phyloP scores from a whole-genome alignment of 345 rosid species.

The Odontarrhena argentea region DNA sequence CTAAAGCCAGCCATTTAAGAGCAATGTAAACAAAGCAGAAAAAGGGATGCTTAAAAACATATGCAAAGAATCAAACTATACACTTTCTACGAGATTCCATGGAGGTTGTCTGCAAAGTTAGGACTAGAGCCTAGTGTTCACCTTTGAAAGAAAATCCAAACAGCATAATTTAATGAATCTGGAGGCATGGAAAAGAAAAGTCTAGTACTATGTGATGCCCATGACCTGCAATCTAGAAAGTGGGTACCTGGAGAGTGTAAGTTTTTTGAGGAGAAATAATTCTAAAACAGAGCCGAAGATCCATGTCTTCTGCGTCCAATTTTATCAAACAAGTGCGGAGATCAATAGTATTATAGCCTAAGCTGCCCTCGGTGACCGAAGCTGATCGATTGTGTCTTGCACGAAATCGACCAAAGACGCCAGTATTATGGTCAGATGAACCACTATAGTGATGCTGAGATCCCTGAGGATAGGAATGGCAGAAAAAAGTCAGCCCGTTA shows the following conservation, averaged over 20 bases:
- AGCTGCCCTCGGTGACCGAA: constrained; percentile 52
- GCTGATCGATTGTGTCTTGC: constrained; percentile 60
- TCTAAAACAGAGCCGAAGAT: constrained; percentile 89
- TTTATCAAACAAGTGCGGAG: constrained; percentile 71
- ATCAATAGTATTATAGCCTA: constrained; percentile 58
- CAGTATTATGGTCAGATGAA: constrained; percentile 59
- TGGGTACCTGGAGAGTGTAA: constrained; percentile 78
- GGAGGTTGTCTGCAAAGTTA: constrained; percentile 23
- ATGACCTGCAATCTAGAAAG: constrained; percentile 7
- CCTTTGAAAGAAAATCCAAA: not conserved
- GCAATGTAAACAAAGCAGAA: not conserved
- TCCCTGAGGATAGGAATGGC: constrained; percentile 50
- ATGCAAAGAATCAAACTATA: constrained; percentile 1
- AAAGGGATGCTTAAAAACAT: no score
- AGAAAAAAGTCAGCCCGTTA: not conserved
- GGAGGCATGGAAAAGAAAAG: not conserved
- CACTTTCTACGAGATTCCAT: not conserved
- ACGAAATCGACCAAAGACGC: constrained; percentile 84
- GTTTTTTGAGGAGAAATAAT: constrained; percentile 77
- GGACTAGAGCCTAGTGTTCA: not conserved
- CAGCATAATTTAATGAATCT: not conserved
- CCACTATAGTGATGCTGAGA: constrained; percentile 59
- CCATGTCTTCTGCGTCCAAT: constrained; percentile 77
- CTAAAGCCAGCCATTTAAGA: not conserved
- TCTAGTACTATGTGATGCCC: not conserved